Evolutionary conservation across 2,329 filamentous ascomycete species (phyloP), one percentile per base, ranked within the genome.

Genomic region (Penicillium hesseltinei): DNA sequence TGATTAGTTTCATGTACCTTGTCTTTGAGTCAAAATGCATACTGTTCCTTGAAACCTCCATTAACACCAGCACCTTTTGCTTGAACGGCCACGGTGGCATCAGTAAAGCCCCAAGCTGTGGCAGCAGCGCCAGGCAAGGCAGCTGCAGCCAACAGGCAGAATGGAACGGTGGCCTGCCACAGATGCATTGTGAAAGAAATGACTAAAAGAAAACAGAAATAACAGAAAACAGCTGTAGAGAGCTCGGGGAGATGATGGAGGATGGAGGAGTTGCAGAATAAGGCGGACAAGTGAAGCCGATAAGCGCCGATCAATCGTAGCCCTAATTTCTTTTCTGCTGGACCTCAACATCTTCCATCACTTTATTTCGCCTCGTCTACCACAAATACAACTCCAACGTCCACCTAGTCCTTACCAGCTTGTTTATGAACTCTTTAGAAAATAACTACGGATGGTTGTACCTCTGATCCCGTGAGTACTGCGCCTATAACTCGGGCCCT

Each of bases 1-100:
- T 9, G 1, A 33, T 67, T 54, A 68, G 54, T 23, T 11, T 44
- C 51, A 33, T 51, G 44, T 19, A 19, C 19, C 40, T 44, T 51
- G 44, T 7, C 27, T 43, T 19, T 17, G 5, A 31, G 31, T 19
- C 21, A 31, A 27, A 44, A 51, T 25, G 42, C 78, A 63, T 74
- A 85, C 82, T 82, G 81, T 72, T 86, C 81, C 74, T 87, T 87
- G 55, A 79, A 59, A 27, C 72, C 75, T 46, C 70, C 67, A 33
- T 75, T 83, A 50, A 83, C 78, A 40, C 82, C 83, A 62, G 83
- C 78, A 63, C 83, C 84, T 77, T 87, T 88, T 66, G 76, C 75
- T 66, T 82, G 78, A 65, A 88, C 75, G 56, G 82, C 80, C 71
- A 88, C 75, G 59, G 83, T 84, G 68, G 82, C 85, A 82, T 88